A percentile compares a stretch with the other conserved stretches of the same genome.
These are phyloP conservation scores for Apiotrichum brassicae DNA, from an alignment of 1,284 basidiomycete species.

Conservation along the genomic window DNA sequence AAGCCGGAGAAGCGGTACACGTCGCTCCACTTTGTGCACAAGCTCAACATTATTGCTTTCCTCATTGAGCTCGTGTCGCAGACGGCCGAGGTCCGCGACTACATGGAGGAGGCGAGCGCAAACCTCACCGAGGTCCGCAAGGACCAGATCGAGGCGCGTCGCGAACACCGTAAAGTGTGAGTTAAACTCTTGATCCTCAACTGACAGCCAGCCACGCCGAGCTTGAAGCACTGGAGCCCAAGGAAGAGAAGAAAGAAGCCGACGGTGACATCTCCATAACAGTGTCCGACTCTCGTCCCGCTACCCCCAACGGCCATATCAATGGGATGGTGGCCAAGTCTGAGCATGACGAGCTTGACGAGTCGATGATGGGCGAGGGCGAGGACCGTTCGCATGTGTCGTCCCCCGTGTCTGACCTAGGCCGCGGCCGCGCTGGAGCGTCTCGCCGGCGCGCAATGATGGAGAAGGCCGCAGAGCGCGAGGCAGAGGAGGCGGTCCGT, in stretches of 20 bases:
- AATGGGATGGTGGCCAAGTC: constrained; percentile 20
- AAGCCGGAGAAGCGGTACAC: constrained; percentile 64
- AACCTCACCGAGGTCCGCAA: constrained; percentile 87
- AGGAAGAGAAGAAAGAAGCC: constrained; percentile 47
- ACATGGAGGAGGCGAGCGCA: constrained; percentile 85
- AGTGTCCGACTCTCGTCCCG: constrained; percentile 17
- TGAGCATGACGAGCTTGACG: constrained; percentile 42
- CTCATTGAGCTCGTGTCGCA: constrained; percentile 84
- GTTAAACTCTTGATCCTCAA: constrained; percentile 47
- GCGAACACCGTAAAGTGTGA: constrained; percentile 77
- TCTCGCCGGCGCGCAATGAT: constrained; percentile 39
- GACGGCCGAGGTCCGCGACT: constrained; percentile 75
- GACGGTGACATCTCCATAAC: constrained; percentile 53
- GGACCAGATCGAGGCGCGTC: constrained; percentile 89
- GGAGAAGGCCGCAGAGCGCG: constrained; percentile 41
- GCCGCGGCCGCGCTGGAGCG: constrained; percentile 13
- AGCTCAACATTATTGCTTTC: constrained; percentile 77
- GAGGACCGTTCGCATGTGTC: constrained; percentile 12
- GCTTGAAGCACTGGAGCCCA: constrained; percentile 41
- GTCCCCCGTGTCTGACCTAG: constrained; percentile 2
- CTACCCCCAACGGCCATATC: constrained; percentile 24
- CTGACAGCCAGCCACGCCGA: constrained; percentile 41
- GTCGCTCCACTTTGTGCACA: constrained; percentile 65
- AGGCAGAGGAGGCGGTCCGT: constrained; percentile 58
- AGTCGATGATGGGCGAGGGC: constrained; percentile 12